These are phyloP conservation scores for Mycena haematopus DNA, from an alignment of 768 basidiomycete genomes.

Conservation along the genomic window DNA sequence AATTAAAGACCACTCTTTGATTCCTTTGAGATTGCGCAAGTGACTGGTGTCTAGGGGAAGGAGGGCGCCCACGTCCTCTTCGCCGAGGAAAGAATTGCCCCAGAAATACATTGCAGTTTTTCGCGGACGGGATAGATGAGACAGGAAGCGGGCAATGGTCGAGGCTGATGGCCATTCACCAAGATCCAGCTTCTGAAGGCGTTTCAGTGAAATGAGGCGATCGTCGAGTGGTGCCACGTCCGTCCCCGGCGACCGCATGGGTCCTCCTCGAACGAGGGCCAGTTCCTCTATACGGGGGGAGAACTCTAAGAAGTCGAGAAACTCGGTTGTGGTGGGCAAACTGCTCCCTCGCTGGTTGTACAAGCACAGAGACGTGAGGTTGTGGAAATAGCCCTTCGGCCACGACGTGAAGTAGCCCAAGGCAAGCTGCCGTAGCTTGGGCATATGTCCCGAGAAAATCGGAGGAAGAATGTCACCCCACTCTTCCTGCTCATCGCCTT, in stretches of 20 bases:
- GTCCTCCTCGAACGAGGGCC: constrained; percentile 29
- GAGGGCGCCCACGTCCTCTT: constrained; percentile 9
- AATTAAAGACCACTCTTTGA: constrained; percentile 14
- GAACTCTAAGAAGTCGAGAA: constrained; percentile 30
- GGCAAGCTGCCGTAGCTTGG: constrained; percentile 23
- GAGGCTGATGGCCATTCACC: constrained; percentile 27
- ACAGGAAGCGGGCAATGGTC: constrained; percentile 28
- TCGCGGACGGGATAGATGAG: constrained; percentile 26
- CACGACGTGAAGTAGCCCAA: constrained; percentile 29
- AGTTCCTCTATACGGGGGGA: constrained; percentile 30
- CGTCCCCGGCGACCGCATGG: constrained; percentile 14
- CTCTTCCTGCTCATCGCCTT: constrained; percentile 1
- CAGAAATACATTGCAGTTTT: constrained; percentile 30
- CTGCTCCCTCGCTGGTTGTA: constrained; percentile 15
- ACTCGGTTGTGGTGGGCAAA: constrained; percentile 28
- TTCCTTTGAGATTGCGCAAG: constrained; percentile 5
- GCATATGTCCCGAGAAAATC: constrained; percentile 28
- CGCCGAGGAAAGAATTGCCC: constrained; percentile 16
- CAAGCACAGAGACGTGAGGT: constrained; percentile 24
- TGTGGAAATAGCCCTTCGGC: constrained; percentile 25
- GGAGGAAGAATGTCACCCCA: constrained; percentile 18
- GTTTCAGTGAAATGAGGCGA: constrained; percentile 22
- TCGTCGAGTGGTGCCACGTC: constrained; percentile 9
- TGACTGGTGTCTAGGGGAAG: constrained; percentile 8
- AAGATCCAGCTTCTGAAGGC: constrained; percentile 27